phyloP scores from a whole-genome alignment of 2,329 filamentous ascomycete genomes.

The Fusarium setosum region DNA sequence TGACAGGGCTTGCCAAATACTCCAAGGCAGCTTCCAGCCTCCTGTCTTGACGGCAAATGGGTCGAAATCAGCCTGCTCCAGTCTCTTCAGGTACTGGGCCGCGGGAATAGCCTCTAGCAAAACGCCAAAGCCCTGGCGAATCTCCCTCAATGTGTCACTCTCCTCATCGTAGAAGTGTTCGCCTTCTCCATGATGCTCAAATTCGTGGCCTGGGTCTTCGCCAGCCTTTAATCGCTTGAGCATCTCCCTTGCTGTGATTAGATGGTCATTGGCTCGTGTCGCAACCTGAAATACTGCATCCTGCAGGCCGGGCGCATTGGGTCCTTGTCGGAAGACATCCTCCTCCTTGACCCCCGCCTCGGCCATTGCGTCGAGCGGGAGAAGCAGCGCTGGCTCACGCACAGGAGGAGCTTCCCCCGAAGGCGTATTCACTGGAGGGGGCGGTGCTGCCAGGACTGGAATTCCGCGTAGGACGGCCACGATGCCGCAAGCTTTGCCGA shows the following conservation, averaged over 20 bases:
- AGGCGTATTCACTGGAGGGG: slow-evolving; percentile 60
- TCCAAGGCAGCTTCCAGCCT: slow-evolving; percentile 89
- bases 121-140: slow-evolving; percentile 78
- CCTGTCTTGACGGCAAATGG: slow-evolving; percentile 72
- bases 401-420: slow-evolving; percentile 52
- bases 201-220: slow-evolving; percentile 82
- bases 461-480: slow-evolving; percentile 87
- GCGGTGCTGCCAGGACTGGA: slow-evolving; percentile 84
- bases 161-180: slow-evolving; percentile 65
- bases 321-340: slow-evolving; percentile 85
- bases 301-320: slow-evolving; percentile 81
- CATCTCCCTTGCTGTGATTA: slow-evolving; percentile 95
- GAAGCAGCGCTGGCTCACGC: slow-evolving; percentile 69
- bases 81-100: slow-evolving; percentile 78
- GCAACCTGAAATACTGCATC: slow-evolving; percentile 94
- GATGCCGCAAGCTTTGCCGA: slow-evolving; percentile 94
- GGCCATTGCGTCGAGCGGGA: slow-evolving; percentile 92
- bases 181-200: slow-evolving; percentile 85
- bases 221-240: slow-evolving; percentile 81
- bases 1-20: slow-evolving; percentile 66
- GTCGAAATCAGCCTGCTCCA: slow-evolving; percentile 89
- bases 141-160: slow-evolving; percentile 52
- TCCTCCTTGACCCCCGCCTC: slow-evolving; percentile 85
- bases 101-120: slow-evolving; percentile 85
- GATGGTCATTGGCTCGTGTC: slow-evolving; percentile 92